phyloP scores from a whole-genome alignment of 345 rosid genomes.

The Aquilaria sinensis region DNA sequence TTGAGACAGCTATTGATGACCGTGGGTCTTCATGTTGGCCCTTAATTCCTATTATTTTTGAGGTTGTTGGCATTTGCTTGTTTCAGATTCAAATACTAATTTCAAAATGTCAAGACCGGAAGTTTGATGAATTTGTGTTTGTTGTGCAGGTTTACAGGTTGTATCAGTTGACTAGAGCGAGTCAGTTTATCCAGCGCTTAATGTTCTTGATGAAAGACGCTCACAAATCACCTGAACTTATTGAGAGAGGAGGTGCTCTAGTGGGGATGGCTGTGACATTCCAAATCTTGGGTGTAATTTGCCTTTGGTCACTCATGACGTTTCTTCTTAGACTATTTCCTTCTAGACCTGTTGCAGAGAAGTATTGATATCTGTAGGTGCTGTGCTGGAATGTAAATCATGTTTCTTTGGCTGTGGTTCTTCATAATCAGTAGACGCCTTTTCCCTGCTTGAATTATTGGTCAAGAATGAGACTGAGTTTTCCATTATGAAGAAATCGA shows the following conservation, averaged over 20 bases:
- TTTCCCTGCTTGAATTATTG: neutral
- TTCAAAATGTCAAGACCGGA: slow-evolving; percentile 8
- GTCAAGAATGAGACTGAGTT: neutral
- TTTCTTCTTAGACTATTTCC: slow-evolving; percentile 80
- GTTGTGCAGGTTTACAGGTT: slow-evolving; percentile 64
- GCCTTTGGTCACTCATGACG: slow-evolving; percentile 83
- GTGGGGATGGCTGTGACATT: slow-evolving; percentile 59
- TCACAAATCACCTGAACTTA: slow-evolving; percentile 33
- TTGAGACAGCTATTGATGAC: slow-evolving; percentile 48
- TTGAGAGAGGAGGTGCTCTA: slow-evolving; percentile 51
- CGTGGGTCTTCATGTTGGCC: slow-evolving; percentile 82
- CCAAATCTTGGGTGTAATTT: slow-evolving; percentile 61
- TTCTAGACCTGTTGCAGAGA: slow-evolving; percentile 76
- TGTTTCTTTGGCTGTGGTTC: neutral
- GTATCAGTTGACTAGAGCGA: slow-evolving; percentile 78
- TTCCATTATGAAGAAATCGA: too few species aligned
- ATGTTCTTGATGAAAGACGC: slow-evolving; percentile 62
- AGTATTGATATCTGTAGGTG: slow-evolving; percentile 32
- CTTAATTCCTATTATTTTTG: slow-evolving; percentile 65
- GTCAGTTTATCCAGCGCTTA: slow-evolving; percentile 62
- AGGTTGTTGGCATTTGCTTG: slow-evolving; percentile 37
- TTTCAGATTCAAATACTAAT: neutral
- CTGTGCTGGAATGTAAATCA: neutral
- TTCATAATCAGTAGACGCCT: too few species aligned
- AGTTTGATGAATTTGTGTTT: slow-evolving; percentile 13